Percentiles rank a stretch among this genome's conserved stretches.
Conservation (phyloP, 1,284 basidiomycete genomes). For the Boletus sp. region DNA sequence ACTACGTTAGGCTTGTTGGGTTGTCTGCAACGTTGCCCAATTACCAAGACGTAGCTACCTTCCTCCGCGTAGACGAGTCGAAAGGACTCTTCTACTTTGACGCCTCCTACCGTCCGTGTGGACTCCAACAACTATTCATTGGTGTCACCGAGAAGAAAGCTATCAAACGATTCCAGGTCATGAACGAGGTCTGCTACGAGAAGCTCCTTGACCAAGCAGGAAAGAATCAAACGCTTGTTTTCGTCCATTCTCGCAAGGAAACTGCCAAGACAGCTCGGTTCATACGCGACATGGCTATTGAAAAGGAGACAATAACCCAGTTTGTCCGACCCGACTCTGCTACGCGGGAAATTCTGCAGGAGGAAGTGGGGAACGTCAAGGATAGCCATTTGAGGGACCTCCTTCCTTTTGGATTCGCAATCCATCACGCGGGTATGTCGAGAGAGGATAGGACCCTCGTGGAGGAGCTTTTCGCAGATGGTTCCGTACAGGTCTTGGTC, state of each 20-base stretch:
- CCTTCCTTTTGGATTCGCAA: conserved; percentile 94
- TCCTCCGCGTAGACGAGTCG: conserved; percentile 90
- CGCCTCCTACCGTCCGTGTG: conserved; percentile 86
- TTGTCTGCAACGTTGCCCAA: conserved; percentile 97
- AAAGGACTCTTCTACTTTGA: conserved; percentile 98
- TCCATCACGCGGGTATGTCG: conserved; percentile 99
- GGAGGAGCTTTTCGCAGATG: conserved; percentile 93
- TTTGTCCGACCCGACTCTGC: conserved; percentile 92
- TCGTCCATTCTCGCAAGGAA: conserved; percentile 93
- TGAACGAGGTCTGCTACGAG: conserved; percentile 99
- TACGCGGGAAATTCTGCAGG: conserved; percentile 81
- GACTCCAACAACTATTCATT: conserved; percentile 92
- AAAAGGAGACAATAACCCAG: conserved; percentile 93
- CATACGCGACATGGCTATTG: conserved; percentile 91
- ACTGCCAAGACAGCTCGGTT: conserved; percentile 97
- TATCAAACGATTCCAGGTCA: conserved; percentile 96
- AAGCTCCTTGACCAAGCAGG: conserved; percentile 94
- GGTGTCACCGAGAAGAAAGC: conserved; percentile 99
- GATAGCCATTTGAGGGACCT: conserved; percentile 87
- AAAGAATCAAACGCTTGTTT: conserved; percentile 90
- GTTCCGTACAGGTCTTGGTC: conserved; percentile 91
- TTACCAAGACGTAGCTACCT: conserved; percentile 97
- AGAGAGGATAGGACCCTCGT: conserved; percentile 89
- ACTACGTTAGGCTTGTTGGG: conserved; percentile 92
- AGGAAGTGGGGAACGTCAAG: conserved; percentile 81